A percentile compares a stretch with the other conserved stretches of the same genome.
These are phyloP conservation scores for Alternaria incomplexa DNA, from an alignment of 2,329 filamentous ascomycete species.

Conservation along the genomic window DNA sequence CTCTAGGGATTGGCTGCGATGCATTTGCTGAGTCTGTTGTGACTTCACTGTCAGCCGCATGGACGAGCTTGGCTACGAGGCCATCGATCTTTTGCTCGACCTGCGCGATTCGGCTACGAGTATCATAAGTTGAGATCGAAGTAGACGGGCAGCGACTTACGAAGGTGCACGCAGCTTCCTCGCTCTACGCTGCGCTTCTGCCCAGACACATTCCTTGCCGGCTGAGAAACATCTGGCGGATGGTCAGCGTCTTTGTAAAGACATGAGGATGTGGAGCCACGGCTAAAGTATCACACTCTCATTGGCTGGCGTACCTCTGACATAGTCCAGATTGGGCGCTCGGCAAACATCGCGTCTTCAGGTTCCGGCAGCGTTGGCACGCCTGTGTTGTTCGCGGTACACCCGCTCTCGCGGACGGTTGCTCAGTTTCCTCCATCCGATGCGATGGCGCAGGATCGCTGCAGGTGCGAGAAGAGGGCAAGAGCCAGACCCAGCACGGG, in stretches of 20 bases:
- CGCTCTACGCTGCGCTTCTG: conserved; percentile 35
- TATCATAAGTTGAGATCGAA: background rate
- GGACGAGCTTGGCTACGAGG: conserved; percentile 39
- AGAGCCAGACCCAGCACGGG: conserved; percentile 1
- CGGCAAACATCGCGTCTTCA: conserved; percentile 44
- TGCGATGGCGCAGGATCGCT: background rate
- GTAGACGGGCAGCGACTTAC: conserved; percentile 25
- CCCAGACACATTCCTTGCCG: conserved; percentile 41
- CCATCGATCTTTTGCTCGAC: conserved; percentile 47
- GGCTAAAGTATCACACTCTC: background rate
- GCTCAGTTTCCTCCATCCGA: conserved; percentile 35
- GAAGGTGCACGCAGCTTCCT: conserved; percentile 40
- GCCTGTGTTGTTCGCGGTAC: conserved; percentile 36
- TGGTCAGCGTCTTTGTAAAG: background rate
- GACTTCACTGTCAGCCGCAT: conserved; percentile 7
- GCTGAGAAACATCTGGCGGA: conserved; percentile 30
- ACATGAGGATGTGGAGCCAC: background rate
- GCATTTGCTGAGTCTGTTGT: background rate
- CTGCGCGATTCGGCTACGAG: conserved; percentile 40
- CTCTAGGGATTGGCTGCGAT: background rate
- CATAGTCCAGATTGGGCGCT: conserved; percentile 37
- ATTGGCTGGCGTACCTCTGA: conserved; percentile 31
- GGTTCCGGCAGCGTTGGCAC: conserved; percentile 41
- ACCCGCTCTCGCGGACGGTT: conserved; percentile 16
- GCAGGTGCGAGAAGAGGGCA: background rate